Evolutionary conservation across 257 asterid species (phyloP).

Genomic region (Salvia miltiorrhiza): DNA sequence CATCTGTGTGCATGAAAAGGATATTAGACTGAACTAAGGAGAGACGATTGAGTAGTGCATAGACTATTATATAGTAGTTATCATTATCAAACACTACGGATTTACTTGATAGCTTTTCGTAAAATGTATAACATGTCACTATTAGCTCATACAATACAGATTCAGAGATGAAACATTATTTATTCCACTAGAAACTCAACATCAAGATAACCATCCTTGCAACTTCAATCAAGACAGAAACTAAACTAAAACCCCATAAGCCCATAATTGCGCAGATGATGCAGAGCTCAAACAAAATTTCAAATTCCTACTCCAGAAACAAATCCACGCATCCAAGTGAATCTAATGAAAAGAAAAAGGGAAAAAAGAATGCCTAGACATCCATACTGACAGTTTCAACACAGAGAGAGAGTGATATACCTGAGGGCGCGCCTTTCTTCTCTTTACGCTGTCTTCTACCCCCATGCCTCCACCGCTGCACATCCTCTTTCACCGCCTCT

Average conservation of each 20-base stretch:
- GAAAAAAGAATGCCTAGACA: background rate
- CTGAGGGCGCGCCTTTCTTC: slow-evolving; percentile 70
- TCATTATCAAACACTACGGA: background rate
- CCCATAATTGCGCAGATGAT: background rate
- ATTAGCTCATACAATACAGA: background rate
- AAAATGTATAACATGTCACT: background rate
- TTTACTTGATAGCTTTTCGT: background rate
- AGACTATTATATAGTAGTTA: background rate
- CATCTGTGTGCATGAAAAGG: background rate
- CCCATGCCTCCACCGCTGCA: slow-evolving; percentile 55
- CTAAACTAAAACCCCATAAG: background rate
- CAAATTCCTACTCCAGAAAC: background rate
- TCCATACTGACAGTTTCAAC: too few species aligned
- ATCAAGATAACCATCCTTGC: background rate
- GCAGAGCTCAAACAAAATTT: background rate
- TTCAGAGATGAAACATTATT: slow-evolving; percentile 3
- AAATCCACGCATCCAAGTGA: background rate
- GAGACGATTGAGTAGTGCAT: background rate
- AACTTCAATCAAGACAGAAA: background rate
- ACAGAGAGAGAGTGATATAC: slow-evolving; percentile 23
- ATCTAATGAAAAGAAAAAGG: background rate
- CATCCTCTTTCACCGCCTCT: slow-evolving; percentile 47
- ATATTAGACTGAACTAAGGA: background rate
- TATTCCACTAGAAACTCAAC: background rate
- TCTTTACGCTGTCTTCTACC: slow-evolving; percentile 56